Evolutionary conservation across 495 filamentous ascomycete genomes (phyloP).

Genomic region (Neurospora pannonica): DNA sequence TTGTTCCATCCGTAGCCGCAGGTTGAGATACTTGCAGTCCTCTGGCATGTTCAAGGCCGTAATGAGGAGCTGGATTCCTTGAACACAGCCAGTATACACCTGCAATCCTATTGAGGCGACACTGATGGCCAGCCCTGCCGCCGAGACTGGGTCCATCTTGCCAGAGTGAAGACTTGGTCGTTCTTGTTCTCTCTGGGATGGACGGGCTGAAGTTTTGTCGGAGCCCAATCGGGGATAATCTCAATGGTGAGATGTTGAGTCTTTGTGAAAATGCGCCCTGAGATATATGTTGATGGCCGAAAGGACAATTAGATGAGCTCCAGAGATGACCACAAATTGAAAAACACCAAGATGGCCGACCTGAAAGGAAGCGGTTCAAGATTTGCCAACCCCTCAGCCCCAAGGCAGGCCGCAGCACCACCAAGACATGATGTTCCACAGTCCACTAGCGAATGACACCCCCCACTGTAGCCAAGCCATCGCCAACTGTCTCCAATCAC

Average conservation of each 20-base stretch:
- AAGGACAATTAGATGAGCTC: not conserved
- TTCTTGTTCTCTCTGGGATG: not conserved
- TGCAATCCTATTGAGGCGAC: constrained; percentile 32
- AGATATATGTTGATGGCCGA: not conserved
- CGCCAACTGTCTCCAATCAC: not conserved
- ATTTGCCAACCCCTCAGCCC: not conserved
- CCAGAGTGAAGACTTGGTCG: not conserved
- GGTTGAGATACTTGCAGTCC: constrained; percentile 32
- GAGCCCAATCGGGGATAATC: not conserved
- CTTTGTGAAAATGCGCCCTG: not conserved
- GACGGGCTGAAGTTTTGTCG: not conserved
- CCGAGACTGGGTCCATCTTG: constrained; percentile 31
- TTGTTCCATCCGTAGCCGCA: constrained; percentile 36
- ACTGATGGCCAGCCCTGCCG: constrained; percentile 30
- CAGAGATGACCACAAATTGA: not conserved
- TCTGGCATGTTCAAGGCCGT: constrained; percentile 34
- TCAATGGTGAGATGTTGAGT: not conserved
- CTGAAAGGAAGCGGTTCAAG: not conserved
- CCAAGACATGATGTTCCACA: not conserved
- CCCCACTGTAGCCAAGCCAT: not conserved
- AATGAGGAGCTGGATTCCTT: constrained; percentile 35
- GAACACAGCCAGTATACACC: constrained; percentile 32
- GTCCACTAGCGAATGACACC: not conserved
- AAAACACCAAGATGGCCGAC: not conserved
- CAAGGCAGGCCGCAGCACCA: not conserved